These are phyloP conservation scores for Geopyxis carbonaria DNA, from an alignment of 495 filamentous ascomycete genomes.

Conservation along the genomic window DNA sequence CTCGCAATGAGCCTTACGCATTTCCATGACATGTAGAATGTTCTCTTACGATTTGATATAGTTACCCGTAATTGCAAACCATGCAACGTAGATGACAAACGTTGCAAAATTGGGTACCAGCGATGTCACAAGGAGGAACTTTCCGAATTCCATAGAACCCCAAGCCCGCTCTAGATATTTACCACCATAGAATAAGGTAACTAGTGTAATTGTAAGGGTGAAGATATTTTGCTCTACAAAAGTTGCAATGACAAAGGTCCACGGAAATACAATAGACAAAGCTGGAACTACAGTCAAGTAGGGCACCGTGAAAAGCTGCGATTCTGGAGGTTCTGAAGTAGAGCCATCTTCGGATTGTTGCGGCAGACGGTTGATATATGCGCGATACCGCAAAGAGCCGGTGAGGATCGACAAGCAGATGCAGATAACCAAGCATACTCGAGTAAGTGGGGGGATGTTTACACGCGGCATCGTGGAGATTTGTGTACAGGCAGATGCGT, in stretches of 20 bases:
- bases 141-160: slow-evolving; percentile 81
- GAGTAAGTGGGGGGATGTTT: too few species aligned
- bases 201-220: slow-evolving; percentile 59
- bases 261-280: slow-evolving; percentile 69
- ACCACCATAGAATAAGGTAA: slow-evolving; percentile 81
- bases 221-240: slow-evolving; percentile 81
- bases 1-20: slow-evolving; percentile 20
- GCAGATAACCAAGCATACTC: too few species aligned
- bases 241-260: slow-evolving; percentile 74
- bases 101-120: slow-evolving; percentile 64
- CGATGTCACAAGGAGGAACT: slow-evolving; percentile 63
- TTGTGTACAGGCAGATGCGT: too few species aligned
- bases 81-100: slow-evolving; percentile 53
- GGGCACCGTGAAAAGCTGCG: slow-evolving; percentile 44
- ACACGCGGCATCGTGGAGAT: too few species aligned
- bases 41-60: slow-evolving; percentile 55
- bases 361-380: slow-evolving; percentile 31
- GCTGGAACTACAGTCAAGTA: slow-evolving; percentile 78
- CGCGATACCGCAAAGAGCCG: slow-evolving; percentile 55
- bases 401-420: slow-evolving; percentile 71
- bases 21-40: slow-evolving; percentile 17
- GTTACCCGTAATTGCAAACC: slow-evolving; percentile 53
- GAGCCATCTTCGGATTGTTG: slow-evolving; percentile 24
- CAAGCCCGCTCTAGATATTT: slow-evolving; percentile 92
- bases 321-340: slow-evolving; percentile 28